A percentile compares a stretch with the other conserved stretches of the same genome.
phyloP scores from a whole-genome alignment of 768 basidiomycete species.

The Pisolithus tinctorius region DNA sequence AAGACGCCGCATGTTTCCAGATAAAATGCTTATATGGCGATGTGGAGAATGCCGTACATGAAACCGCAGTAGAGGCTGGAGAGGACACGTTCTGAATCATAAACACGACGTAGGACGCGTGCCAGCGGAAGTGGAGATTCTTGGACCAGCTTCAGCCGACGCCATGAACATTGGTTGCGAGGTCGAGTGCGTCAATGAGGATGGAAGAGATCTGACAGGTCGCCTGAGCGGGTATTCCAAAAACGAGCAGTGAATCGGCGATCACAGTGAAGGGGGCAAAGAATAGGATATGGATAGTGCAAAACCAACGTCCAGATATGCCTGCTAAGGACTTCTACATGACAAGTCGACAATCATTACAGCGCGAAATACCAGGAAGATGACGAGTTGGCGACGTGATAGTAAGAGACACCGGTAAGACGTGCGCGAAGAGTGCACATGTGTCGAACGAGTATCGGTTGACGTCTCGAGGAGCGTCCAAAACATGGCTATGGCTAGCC shows the following conservation, averaged over 20 bases:
- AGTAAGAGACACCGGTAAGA: conserved; percentile 40
- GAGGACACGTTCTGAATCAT: conserved; percentile 30
- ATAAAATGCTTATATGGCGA: conserved; percentile 30
- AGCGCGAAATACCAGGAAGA: conserved; percentile 37
- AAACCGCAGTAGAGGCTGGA: conserved; percentile 31
- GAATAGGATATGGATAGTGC: conserved; percentile 2
- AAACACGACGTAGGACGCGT: conserved; percentile 32
- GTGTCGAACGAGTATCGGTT: conserved; percentile 14
- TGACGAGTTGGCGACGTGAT: conserved; percentile 41
- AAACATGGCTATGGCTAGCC: too few relatives aligned
- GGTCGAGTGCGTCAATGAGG: conserved; percentile 39
- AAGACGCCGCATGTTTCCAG: conserved; percentile 13
- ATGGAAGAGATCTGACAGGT: conserved; percentile 1
- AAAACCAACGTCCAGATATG: conserved; percentile 6
- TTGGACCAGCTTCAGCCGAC: conserved; percentile 56
- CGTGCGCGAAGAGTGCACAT: conserved; percentile 26
- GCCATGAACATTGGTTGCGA: conserved; percentile 49
- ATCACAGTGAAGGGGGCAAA: background rate
- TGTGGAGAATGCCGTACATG: conserved; percentile 39
- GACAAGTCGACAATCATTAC: conserved; percentile 13
- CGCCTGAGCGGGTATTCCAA: conserved; percentile 7
- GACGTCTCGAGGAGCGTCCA: too few relatives aligned
- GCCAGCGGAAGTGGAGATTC: conserved; percentile 24
- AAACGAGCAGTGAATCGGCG: too few relatives aligned
- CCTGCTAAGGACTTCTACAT: background rate